Conservation (phyloP, 2,329 filamentous ascomycete species). For the Exophiala aquamarina region DNA sequence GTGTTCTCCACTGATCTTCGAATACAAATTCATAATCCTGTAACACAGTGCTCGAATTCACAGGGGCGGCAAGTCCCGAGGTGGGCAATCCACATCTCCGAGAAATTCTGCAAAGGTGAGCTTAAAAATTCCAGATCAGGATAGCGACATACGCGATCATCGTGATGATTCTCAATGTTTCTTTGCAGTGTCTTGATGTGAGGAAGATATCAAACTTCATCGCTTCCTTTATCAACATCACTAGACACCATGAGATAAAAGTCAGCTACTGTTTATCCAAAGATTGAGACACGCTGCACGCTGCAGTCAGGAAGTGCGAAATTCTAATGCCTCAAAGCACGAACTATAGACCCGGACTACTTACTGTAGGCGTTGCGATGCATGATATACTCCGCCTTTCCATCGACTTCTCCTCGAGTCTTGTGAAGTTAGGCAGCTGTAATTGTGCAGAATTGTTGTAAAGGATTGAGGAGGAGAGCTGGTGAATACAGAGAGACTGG, state of each 20-base stretch:
- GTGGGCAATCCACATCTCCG: conserved; percentile 14
- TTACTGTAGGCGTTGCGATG: conserved; percentile 14
- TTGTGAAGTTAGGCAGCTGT: conserved; percentile 8
- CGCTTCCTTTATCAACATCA: conserved; percentile 12
- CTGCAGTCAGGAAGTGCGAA: too few relatives aligned
- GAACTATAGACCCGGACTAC: too few relatives aligned
- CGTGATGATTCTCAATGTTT: conserved; percentile 15
- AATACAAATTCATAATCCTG: conserved; percentile 13
- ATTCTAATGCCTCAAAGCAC: too few relatives aligned
- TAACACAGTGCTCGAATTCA: conserved; percentile 5
- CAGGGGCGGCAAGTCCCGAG: conserved; percentile 9
- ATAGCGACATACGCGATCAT: conserved; percentile 7
- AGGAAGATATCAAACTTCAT: conserved; percentile 9
- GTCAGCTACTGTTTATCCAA: too few relatives aligned
- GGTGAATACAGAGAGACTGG: too few relatives aligned
- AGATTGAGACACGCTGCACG: too few relatives aligned
- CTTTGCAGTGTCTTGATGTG: conserved; percentile 15
- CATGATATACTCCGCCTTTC: conserved; percentile 12
- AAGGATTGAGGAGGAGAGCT: too few relatives aligned
- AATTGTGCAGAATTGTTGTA: too few relatives aligned
- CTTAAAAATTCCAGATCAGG: not conserved
- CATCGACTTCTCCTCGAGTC: conserved; percentile 12
- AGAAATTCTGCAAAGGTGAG: not conserved
- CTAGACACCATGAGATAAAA: not conserved
- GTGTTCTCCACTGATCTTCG: conserved; percentile 10